These are phyloP conservation scores for Golovinomyces cichoracearum DNA, from an alignment of 2,329 filamentous ascomycete species.

Conservation along the genomic window DNA sequence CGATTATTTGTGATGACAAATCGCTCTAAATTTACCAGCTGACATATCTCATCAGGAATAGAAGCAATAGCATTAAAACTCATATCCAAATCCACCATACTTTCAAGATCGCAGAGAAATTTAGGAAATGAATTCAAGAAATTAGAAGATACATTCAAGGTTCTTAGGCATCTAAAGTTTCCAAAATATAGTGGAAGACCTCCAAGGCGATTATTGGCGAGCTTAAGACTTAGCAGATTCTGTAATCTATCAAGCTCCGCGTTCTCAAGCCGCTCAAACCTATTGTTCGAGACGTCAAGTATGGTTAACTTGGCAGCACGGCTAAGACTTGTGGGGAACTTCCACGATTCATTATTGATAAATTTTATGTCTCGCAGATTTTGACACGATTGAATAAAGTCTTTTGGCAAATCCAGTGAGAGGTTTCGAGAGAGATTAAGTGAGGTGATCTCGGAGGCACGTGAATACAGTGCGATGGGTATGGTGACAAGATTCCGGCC, in stretches of 20 bases:
- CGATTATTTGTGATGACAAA: slow-evolving; percentile 92
- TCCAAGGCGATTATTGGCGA: slow-evolving; percentile 77
- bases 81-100: slow-evolving; percentile 74
- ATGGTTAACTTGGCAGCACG: slow-evolving; percentile 61
- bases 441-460: slow-evolving; percentile 75
- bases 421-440: slow-evolving; percentile 83
- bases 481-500: slow-evolving; percentile 83
- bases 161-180: slow-evolving; percentile 51
- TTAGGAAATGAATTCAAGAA: slow-evolving; percentile 62
- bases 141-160: slow-evolving; percentile 81
- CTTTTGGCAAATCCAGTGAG: slow-evolving; percentile 73
- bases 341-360: slow-evolving; percentile 75
- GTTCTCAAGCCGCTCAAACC: slow-evolving; percentile 63
- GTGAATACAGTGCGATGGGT: slow-evolving; percentile 77
- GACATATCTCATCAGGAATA: slow-evolving; percentile 54
- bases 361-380: slow-evolving; percentile 88
- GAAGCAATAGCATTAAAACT: slow-evolving; percentile 79
- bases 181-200: slow-evolving; percentile 60
- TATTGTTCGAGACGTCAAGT: slow-evolving; percentile 85
- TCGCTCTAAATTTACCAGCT: slow-evolving; percentile 55
- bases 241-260: slow-evolving; percentile 53
- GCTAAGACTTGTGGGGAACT: slow-evolving; percentile 59
- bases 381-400: slow-evolving; percentile 84
- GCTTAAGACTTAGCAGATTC: slow-evolving; percentile 62
- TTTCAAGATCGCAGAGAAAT: slow-evolving; percentile 59